Evolutionary conservation across 1,284 basidiomycete species (phyloP).

Genomic region (Papiliotrema nemorosa): DNA sequence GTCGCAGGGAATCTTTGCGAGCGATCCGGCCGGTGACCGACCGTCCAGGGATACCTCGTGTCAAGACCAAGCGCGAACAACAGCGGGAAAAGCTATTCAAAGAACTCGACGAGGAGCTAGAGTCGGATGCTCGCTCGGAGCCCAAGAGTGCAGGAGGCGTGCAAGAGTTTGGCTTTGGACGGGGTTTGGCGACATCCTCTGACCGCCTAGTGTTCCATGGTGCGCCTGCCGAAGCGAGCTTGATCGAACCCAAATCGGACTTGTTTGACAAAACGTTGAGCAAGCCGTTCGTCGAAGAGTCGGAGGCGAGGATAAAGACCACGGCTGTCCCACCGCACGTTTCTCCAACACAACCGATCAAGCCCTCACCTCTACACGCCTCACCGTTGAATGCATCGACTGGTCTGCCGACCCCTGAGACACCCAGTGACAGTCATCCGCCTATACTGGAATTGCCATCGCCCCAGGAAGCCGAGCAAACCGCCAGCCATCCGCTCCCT

Average conservation of each 20-base stretch:
- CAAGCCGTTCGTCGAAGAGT: neutral
- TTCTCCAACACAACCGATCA: slow-evolving; percentile 21
- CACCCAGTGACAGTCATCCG: slow-evolving; percentile 9
- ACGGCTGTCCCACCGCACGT: neutral
- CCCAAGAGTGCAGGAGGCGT: slow-evolving; percentile 16
- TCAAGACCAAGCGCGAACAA: slow-evolving; percentile 44
- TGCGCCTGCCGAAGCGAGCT: slow-evolving; percentile 4
- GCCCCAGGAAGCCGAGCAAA: neutral
- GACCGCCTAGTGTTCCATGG: slow-evolving; percentile 4
- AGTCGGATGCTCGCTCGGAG: slow-evolving; percentile 11
- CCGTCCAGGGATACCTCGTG: slow-evolving; percentile 14
- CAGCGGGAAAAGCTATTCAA: slow-evolving; percentile 46
- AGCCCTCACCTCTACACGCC: slow-evolving; percentile 33
- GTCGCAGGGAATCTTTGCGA: slow-evolving; percentile 31
- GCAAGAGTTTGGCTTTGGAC: slow-evolving; percentile 28
- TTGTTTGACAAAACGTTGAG: slow-evolving; percentile 4
- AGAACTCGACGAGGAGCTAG: slow-evolving; percentile 31
- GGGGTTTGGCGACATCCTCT: slow-evolving; percentile 13
- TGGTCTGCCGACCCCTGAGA: slow-evolving; percentile 15
- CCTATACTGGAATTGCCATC: slow-evolving; percentile 6
- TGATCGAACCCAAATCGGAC: slow-evolving; percentile 4
- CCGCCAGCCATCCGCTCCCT: neutral
- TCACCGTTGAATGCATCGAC: slow-evolving; percentile 20
- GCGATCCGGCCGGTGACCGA: slow-evolving; percentile 15
- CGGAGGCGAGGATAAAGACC: neutral